Conservation (phyloP, 371 early-diverging fungal species). For the Spiromyces aspiralis region DNA sequence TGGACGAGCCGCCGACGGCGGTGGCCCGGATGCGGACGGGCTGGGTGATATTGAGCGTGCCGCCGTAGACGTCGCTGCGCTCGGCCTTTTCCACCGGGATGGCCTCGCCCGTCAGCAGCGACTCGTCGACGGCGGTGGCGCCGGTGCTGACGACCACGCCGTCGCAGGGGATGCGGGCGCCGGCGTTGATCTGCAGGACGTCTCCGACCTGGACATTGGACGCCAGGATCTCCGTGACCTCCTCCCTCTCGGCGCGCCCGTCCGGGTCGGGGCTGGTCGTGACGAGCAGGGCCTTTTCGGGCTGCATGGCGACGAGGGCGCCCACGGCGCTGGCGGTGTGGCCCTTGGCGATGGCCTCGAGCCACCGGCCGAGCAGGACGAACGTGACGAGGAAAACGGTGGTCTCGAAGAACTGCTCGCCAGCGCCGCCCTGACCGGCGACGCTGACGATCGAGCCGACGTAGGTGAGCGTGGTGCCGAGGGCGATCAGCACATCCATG, state of each 20-base stretch:
- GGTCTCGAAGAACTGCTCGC: conserved; percentile 77
- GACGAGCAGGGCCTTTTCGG: conserved; percentile 18
- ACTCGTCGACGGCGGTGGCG: conserved; percentile 94
- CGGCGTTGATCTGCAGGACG: conserved; percentile 64
- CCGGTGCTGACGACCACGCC: conserved; percentile 89
- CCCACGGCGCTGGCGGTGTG: conserved; percentile 61
- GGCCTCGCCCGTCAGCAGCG: conserved; percentile 96
- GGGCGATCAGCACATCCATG: conserved; percentile 86
- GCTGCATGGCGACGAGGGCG: conserved; percentile 23
- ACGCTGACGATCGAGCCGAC: conserved; percentile 46
- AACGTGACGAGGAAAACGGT: conserved; percentile 75
- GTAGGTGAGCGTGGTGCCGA: conserved; percentile 80
- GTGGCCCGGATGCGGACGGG: conserved; percentile 88
- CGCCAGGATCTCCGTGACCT: conserved; percentile 42
- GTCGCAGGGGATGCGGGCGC: conserved; percentile 93
- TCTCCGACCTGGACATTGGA: conserved; percentile 75
- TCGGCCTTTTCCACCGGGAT: conserved; percentile 42
- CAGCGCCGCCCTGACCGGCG: conserved; percentile 16
- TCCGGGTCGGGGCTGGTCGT: not conserved
- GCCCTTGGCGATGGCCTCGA: conserved; percentile 86
- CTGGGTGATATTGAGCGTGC: conserved; percentile 64
- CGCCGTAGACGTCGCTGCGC: conserved; percentile 41
- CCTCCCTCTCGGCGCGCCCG: conserved; percentile 5
- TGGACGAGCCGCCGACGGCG: conserved; percentile 65
- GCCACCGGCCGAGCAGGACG: conserved; percentile 72